phyloP scores from a whole-genome alignment of 2,329 filamentous ascomycete species.

The Epichloe elymi region DNA sequence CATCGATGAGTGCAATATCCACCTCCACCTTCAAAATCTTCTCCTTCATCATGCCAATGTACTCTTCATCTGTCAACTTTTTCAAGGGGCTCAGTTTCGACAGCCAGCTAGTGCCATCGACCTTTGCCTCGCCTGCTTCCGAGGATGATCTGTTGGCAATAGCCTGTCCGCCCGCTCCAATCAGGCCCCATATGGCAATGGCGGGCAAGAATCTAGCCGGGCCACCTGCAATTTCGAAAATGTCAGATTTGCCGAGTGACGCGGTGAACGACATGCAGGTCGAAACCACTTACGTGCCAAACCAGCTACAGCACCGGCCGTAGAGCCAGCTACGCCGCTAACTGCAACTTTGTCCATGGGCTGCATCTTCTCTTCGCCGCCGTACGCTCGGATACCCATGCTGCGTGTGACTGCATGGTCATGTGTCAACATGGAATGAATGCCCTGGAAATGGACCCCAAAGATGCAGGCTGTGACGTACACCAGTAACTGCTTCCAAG shows the following conservation, averaged over 20 bases:
- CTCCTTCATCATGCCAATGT: slow-evolving; percentile 55
- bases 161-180: slow-evolving; percentile 28
- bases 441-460: not conserved
- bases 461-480: slow-evolving; percentile 22
- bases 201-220: slow-evolving; percentile 40
- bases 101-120: slow-evolving; percentile 29
- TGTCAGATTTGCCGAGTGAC: not conserved
- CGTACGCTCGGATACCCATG: slow-evolving; percentile 33
- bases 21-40: slow-evolving; percentile 59
- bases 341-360: slow-evolving; percentile 48
- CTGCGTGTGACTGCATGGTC: slow-evolving; percentile 32
- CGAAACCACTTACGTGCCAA: slow-evolving; percentile 33
- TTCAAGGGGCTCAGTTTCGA: slow-evolving; percentile 62
- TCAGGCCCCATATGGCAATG: slow-evolving; percentile 32
- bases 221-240: slow-evolving; percentile 25
- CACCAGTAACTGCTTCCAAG: slow-evolving; percentile 68
- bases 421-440: not conserved
- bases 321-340: slow-evolving; percentile 56
- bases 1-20: slow-evolving; percentile 67
- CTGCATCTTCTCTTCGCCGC: slow-evolving; percentile 38
- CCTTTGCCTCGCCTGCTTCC: slow-evolving; percentile 16
- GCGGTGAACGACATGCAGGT: not conserved
- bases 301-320: slow-evolving; percentile 50
- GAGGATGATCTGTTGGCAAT: slow-evolving; percentile 20
- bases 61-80: slow-evolving; percentile 58